Percentiles rank a stretch among this genome's conserved stretches.
Evolutionary conservation across 768 basidiomycete genomes (phyloP).

Genomic region (Gloeophyllum trabeum): DNA sequence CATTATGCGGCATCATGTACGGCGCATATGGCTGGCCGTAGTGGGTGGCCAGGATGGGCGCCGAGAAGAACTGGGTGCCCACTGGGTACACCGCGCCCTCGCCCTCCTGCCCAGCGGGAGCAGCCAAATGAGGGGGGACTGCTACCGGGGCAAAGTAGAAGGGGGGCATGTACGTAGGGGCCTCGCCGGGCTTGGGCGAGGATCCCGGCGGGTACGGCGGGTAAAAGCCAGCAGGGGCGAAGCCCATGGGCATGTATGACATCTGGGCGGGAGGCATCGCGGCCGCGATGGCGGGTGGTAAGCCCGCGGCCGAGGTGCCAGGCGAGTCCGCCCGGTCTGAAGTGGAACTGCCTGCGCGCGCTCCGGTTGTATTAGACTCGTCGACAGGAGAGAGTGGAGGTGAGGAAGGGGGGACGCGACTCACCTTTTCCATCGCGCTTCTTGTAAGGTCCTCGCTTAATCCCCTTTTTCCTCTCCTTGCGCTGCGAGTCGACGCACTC

Average conservation of each 20-base stretch:
- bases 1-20: constrained; percentile 34
- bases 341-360: constrained; percentile 46
- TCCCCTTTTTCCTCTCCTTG: constrained; percentile 85
- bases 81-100: constrained; percentile 27
- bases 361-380: constrained; percentile 7
- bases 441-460: constrained; percentile 88
- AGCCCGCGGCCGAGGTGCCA: constrained; percentile 28
- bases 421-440: constrained; percentile 87
- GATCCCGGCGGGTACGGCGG: background rate
- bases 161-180: constrained; percentile 38
- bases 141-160: constrained; percentile 32
- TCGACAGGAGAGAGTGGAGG: background rate
- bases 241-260: constrained; percentile 41
- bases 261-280: constrained; percentile 36
- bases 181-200: constrained; percentile 11
- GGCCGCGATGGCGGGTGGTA: constrained; percentile 30
- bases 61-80: constrained; percentile 31
- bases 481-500: constrained; percentile 85
- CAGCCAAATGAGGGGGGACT: constrained; percentile 28
- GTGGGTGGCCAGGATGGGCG: constrained; percentile 34
- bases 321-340: constrained; percentile 31
- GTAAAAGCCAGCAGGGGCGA: constrained; percentile 44
- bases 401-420: constrained; percentile 19
- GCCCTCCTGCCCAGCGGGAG: constrained; percentile 25
- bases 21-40: constrained; percentile 34